Percentiles rank a stretch among this genome's conserved stretches.
Evolutionary conservation across 345 rosid species (phyloP).

Genomic region (Rhizophora mangle): DNA sequence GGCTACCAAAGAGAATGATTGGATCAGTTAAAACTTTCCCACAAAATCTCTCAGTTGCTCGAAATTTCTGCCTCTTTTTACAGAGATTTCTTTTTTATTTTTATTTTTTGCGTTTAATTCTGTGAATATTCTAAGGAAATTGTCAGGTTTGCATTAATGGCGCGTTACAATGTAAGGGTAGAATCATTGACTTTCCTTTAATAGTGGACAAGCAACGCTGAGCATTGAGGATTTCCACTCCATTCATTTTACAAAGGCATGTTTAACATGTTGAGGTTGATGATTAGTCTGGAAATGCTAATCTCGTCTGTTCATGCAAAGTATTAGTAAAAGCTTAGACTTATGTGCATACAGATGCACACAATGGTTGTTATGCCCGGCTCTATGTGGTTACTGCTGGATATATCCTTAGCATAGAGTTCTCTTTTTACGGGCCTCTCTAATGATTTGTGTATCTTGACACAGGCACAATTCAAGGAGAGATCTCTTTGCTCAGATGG

Average conservation of each 20-base stretch:
- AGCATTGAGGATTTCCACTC: no score
- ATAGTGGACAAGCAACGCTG: no score
- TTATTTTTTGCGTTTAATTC: neutral
- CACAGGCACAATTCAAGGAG: neutral
- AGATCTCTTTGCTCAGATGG: constrained; percentile 13
- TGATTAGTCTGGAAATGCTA: no score
- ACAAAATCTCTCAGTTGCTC: neutral
- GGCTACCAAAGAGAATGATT: neutral
- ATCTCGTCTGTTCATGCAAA: neutral
- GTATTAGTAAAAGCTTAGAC: neutral
- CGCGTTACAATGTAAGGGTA: no score
- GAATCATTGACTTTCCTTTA: no score
- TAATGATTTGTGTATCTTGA: neutral
- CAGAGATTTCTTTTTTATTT: no score
- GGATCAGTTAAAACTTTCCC: constrained; percentile 1
- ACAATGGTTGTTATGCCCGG: neutral
- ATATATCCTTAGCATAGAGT: neutral
- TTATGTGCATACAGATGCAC: neutral
- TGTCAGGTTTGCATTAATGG: no score
- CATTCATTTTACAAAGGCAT: no score
- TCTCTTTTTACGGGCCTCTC: neutral
- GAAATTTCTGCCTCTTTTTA: neutral
- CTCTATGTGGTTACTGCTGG: neutral
- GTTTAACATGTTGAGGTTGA: no score
- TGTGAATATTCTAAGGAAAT: neutral